Base-by-base conservation (phyloP, 257 asterid genomes). In the Phtheirospermum japonicum region DNA sequence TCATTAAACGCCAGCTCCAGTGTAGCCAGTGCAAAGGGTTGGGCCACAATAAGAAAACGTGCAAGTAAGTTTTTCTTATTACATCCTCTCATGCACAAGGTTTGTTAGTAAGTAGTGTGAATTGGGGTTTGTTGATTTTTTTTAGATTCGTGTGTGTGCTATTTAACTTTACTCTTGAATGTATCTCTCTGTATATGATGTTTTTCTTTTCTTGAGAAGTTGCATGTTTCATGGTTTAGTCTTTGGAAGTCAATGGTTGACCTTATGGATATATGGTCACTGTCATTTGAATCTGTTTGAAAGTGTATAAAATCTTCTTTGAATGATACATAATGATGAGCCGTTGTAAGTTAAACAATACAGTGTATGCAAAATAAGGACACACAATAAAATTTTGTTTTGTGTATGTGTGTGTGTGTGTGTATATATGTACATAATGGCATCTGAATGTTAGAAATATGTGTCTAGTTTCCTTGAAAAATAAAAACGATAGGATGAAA, bases 1-100 rank as follows among this genome's bases (percentile, higher is more conserved):
- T 85, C 26, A 85, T 93, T 20, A 93, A 89, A 72, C 91, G 99
- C 34, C 97, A 93, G 78, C 99, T 93, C 57, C 99, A 93, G 79
- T 93, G 99, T 73, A 90, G 99, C 69, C 80, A 82, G 79, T 93
- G 99, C 88, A 93, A 93, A 79, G 97, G 97, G 48, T 81, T 93
- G 42, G 97, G 99, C 59, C 99, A 93, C 82, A 93, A 93, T 66
- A 87, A 90, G 80, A 93, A 84, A 79, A 89, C 96, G 14, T 89
- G 97, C 97, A 73, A 77, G 97, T 89, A 78, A 61, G 95, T 68
- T 9, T 73, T 50, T 34, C 14, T 34, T 57, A 1, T 53, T 4
- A 16, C 49, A 12, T 10, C 11, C 31, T 62, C 54, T 46, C 46
- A 42, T 7, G 16, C 6, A 10, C 19, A 50, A 26, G 67, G 54